phyloP scores from a whole-genome alignment of 169 alveolate genomes.

The Cryptosporidium ubiquitum region DNA sequence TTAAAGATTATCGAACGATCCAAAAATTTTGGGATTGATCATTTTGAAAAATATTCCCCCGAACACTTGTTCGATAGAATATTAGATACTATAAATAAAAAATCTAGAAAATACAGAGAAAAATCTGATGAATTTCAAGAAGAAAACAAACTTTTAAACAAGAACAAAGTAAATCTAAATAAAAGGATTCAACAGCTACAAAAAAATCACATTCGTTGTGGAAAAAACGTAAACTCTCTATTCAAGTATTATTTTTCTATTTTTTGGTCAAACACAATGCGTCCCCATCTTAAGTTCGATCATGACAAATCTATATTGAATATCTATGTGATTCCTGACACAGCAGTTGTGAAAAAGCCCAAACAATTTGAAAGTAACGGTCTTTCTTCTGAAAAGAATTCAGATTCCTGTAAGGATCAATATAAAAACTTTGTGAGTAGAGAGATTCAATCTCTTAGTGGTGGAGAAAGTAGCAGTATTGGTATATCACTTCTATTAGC shows the following conservation, averaged over 20 bases:
- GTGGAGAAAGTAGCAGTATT: conserved; percentile 80
- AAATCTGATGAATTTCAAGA: conserved; percentile 22
- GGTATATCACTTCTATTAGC: conserved; percentile 79
- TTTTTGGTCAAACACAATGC: conserved; percentile 68
- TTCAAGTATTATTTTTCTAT: conserved; percentile 52
- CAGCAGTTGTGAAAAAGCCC: conserved; percentile 21
- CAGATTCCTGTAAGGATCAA: not conserved
- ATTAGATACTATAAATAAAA: not conserved
- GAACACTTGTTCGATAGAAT: not conserved
- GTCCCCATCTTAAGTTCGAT: conserved; percentile 51
- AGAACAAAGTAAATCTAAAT: conserved; percentile 7
- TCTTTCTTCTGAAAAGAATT: not conserved
- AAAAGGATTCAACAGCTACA: conserved; percentile 50
- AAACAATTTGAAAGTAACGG: not conserved
- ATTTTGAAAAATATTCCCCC: not conserved
- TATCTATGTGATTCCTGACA: conserved; percentile 53
- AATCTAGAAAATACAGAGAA: not conserved
- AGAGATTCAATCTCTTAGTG: conserved; percentile 78
- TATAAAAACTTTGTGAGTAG: conserved; percentile 16
- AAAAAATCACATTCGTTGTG: conserved; percentile 40
- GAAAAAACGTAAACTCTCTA: conserved; percentile 17
- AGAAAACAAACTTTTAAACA: conserved; percentile 8
- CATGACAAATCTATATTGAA: conserved; percentile 42
- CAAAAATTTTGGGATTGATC: not conserved
- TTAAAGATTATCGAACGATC: not conserved